These are phyloP conservation scores for Lasiodiplodia gonubiensis DNA, from an alignment of 2,329 filamentous ascomycete genomes.

Conservation along the genomic window DNA sequence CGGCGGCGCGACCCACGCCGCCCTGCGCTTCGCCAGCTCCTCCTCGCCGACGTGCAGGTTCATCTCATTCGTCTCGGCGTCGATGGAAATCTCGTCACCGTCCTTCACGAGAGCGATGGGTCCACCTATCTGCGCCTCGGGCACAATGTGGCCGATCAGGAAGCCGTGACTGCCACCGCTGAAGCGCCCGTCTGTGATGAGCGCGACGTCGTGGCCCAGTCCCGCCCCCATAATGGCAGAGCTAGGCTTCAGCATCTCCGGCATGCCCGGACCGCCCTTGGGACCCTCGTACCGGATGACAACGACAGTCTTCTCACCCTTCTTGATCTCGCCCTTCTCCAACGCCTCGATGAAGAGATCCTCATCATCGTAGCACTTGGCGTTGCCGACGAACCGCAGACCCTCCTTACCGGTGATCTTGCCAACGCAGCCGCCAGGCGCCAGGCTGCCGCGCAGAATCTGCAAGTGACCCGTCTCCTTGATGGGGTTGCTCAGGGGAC, in stretches of 20 bases:
- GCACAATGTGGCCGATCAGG: constrained; percentile 85
- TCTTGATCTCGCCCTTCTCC: constrained; percentile 71
- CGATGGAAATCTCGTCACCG: constrained; percentile 81
- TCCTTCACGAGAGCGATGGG: constrained; percentile 83
- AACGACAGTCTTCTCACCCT: constrained; percentile 77
- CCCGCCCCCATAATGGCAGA: constrained; percentile 77
- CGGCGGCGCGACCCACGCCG: constrained; percentile 59
- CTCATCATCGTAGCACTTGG: constrained; percentile 72
- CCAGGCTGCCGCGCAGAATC: constrained; percentile 72
- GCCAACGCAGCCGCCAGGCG: constrained; percentile 72
- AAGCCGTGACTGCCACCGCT: constrained; percentile 85
- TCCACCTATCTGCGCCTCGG: constrained; percentile 83
- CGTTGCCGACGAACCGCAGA: constrained; percentile 69
- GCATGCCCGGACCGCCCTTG: constrained; percentile 76
- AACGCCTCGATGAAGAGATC: constrained; percentile 72
- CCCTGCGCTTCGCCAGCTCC: constrained; percentile 61
- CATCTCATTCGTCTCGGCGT: constrained; percentile 73
- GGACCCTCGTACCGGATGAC: constrained; percentile 77
- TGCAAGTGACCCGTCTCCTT: constrained; percentile 75
- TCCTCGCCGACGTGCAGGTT: constrained; percentile 70
- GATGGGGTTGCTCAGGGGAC: constrained; percentile 70
- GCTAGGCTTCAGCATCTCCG: constrained; percentile 75
- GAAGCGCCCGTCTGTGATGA: constrained; percentile 78
- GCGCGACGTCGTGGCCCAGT: constrained; percentile 73
- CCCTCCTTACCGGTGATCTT: constrained; percentile 82